phyloP scores from a whole-genome alignment of 495 filamentous ascomycete species.

The Hypoxylon fuscum region DNA sequence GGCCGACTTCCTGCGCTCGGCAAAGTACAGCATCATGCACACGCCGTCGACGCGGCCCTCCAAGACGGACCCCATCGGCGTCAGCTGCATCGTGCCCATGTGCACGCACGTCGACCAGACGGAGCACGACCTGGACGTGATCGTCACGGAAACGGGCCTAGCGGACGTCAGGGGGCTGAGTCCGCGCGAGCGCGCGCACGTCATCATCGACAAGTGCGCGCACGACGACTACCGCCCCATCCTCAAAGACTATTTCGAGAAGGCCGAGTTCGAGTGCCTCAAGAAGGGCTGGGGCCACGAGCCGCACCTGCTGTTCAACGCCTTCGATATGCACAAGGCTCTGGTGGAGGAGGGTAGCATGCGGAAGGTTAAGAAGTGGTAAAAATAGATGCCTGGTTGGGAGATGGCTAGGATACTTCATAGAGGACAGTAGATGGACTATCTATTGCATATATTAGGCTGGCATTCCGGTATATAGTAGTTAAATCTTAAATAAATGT shows the following conservation, averaged over 20 bases:
- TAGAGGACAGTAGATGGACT: no score
- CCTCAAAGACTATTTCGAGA: constrained; percentile 83
- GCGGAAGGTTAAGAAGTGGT: constrained; percentile 71
- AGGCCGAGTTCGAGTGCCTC: constrained; percentile 87
- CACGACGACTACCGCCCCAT: constrained; percentile 88
- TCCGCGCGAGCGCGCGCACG: constrained; percentile 81
- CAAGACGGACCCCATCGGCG: constrained; percentile 84
- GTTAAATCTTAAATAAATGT: no score
- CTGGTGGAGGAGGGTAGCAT: constrained; percentile 84
- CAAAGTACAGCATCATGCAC: constrained; percentile 95
- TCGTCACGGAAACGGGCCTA: constrained; percentile 88
- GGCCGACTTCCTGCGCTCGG: constrained; percentile 83
- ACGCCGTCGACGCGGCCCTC: constrained; percentile 80
- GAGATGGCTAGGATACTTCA: no score
- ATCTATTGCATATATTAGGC: no score
- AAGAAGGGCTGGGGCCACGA: constrained; percentile 91
- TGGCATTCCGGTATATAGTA: no score
- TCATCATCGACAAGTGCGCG: constrained; percentile 89
- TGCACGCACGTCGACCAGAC: constrained; percentile 94
- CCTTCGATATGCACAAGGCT: constrained; percentile 90
- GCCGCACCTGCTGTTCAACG: constrained; percentile 83
- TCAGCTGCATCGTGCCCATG: constrained; percentile 91
- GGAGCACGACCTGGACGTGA: constrained; percentile 86
- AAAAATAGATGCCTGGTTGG: constrained; percentile 7
- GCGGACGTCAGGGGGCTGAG: constrained; percentile 86